A percentile compares a stretch with the other conserved stretches of the same genome.
phyloP scores from a whole-genome alignment of 1,284 basidiomycete species.

The Mycena citricolor region DNA sequence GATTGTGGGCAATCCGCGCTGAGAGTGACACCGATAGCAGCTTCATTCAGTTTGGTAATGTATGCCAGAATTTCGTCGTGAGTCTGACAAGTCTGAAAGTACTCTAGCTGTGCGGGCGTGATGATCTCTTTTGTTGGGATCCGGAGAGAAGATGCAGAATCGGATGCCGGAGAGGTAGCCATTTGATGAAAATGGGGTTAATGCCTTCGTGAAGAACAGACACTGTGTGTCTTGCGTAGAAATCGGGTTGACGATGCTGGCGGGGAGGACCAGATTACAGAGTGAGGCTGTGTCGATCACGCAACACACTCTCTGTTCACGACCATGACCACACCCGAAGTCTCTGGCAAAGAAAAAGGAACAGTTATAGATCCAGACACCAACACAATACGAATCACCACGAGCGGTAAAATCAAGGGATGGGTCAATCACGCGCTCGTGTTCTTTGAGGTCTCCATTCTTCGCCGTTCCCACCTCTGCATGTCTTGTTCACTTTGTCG shows the following conservation, averaged over 20 bases:
- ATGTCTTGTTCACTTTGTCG: neutral
- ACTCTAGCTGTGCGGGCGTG: constrained; percentile 73
- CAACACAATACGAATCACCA: constrained; percentile 69
- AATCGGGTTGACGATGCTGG: too few relatives aligned
- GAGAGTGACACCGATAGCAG: constrained; percentile 78
- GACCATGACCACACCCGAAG: too few relatives aligned
- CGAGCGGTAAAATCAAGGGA: constrained; percentile 59
- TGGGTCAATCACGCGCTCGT: constrained; percentile 65
- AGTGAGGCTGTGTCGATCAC: too few relatives aligned
- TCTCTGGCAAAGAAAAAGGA: too few relatives aligned
- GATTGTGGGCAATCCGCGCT: constrained; percentile 60
- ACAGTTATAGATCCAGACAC: too few relatives aligned
- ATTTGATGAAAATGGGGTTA: too few relatives aligned
- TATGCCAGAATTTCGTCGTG: constrained; percentile 73
- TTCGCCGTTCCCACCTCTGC: constrained; percentile 24
- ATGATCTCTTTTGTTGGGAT: constrained; percentile 76
- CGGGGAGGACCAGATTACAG: too few relatives aligned
- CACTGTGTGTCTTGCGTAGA: too few relatives aligned
- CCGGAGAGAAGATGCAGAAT: too few relatives aligned
- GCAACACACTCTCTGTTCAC: too few relatives aligned
- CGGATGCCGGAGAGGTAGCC: too few relatives aligned
- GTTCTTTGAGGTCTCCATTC: constrained; percentile 67
- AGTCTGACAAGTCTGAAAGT: constrained; percentile 79
- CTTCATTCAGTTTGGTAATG: constrained; percentile 75
- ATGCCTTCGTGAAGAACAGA: too few relatives aligned